phyloP scores from a whole-genome alignment of 768 basidiomycete genomes.

The Tremella fuciformis region DNA sequence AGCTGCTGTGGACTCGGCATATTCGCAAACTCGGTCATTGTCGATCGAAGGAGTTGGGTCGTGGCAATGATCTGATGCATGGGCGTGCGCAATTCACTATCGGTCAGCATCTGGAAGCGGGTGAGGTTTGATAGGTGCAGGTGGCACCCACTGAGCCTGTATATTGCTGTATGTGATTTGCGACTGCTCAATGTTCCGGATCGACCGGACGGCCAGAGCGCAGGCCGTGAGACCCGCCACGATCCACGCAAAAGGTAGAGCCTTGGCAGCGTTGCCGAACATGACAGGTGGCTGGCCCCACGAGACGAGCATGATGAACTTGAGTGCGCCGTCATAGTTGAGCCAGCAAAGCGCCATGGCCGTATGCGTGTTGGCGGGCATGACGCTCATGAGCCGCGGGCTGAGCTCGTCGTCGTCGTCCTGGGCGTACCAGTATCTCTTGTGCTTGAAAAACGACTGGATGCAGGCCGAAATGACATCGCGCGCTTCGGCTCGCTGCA shows the following conservation, averaged over 20 bases:
- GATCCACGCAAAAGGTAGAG: slow-evolving; percentile 35
- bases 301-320: slow-evolving; percentile 34
- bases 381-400: slow-evolving; percentile 25
- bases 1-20: slow-evolving; percentile 3
- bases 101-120: slow-evolving; percentile 2
- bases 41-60: slow-evolving; percentile 37
- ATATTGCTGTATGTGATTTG: slow-evolving; percentile 46
- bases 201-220: slow-evolving; percentile 36
- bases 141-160: slow-evolving; percentile 43
- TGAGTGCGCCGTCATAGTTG: slow-evolving; percentile 32
- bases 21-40: slow-evolving; percentile 36
- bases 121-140: no score
- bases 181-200: slow-evolving; percentile 38
- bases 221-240: slow-evolving; percentile 38
- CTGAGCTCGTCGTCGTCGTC: slow-evolving; percentile 28
- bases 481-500: slow-evolving; percentile 5
- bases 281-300: slow-evolving; percentile 38
- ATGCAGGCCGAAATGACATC: slow-evolving; percentile 18
- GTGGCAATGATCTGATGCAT: slow-evolving; percentile 48
- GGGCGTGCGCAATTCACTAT: slow-evolving; percentile 45
- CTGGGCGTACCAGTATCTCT: slow-evolving; percentile 40
- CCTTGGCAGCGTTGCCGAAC: slow-evolving; percentile 27
- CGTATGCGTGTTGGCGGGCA: slow-evolving; percentile 30
- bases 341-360: slow-evolving; percentile 28
- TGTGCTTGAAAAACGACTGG: slow-evolving; percentile 16